Percentiles rank a stretch among this genome's conserved stretches.
Conservation (phyloP, 768 basidiomycete species). For the Suillus variegatus region DNA sequence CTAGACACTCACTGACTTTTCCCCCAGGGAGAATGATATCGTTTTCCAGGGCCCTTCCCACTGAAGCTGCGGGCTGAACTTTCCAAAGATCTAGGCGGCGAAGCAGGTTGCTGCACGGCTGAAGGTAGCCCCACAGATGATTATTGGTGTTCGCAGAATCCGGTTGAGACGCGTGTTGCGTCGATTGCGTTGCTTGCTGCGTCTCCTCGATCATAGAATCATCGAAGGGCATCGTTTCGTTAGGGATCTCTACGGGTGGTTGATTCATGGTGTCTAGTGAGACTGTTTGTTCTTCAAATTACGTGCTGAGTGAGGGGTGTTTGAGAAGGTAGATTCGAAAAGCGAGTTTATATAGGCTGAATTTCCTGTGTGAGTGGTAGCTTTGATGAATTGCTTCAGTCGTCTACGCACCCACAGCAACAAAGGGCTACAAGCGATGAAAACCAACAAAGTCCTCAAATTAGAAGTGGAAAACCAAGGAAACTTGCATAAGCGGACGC, state of each 20-base stretch:
- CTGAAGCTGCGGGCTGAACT: slow-evolving; percentile 43
- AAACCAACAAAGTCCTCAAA: slow-evolving; percentile 21
- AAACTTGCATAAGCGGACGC: slow-evolving; percentile 2
- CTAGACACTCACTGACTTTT: slow-evolving; percentile 64
- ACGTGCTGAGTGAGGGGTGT: neutral
- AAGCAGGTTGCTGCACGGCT: slow-evolving; percentile 56
- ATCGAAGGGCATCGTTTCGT: slow-evolving; percentile 28
- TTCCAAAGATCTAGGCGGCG: slow-evolving; percentile 66
- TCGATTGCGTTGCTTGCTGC: slow-evolving; percentile 42
- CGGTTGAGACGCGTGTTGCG: slow-evolving; percentile 37
- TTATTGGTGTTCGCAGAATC: slow-evolving; percentile 18
- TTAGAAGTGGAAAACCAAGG: slow-evolving; percentile 12
- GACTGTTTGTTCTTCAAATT: neutral
- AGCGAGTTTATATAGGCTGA: slow-evolving; percentile 8
- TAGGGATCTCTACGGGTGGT: slow-evolving; percentile 8
- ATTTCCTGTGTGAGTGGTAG: neutral
- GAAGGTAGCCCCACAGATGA: slow-evolving; percentile 71
- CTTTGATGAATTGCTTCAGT: slow-evolving; percentile 16
- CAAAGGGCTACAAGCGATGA: slow-evolving; percentile 18
- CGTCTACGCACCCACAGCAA: slow-evolving; percentile 16
- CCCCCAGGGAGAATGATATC: slow-evolving; percentile 66
- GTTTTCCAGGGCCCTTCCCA: slow-evolving; percentile 54
- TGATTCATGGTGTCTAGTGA: slow-evolving; percentile 6
- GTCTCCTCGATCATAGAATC: slow-evolving; percentile 34
- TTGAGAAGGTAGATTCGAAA: neutral